Percentiles rank a stretch among this genome's conserved stretches.
These are phyloP conservation scores for Backusella liffmaniae DNA, from an alignment of 192 early-diverging fungal genomes.

Conservation along the genomic window DNA sequence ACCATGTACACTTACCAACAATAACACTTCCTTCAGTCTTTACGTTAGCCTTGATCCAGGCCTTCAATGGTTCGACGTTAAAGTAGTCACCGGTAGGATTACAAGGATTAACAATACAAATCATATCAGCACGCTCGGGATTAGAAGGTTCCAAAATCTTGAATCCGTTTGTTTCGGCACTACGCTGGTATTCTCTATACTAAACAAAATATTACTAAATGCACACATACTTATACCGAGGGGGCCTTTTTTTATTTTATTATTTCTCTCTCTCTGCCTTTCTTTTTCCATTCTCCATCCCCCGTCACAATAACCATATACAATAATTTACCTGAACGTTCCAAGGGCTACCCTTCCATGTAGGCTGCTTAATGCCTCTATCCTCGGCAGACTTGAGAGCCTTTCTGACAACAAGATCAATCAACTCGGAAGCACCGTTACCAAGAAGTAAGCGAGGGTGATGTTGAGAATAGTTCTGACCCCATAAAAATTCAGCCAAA, in stretches of 20 bases:
- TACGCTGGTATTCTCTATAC: conserved; percentile 91
- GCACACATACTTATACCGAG: neutral
- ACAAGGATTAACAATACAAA: conserved; percentile 90
- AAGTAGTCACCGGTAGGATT: conserved; percentile 91
- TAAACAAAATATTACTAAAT: conserved; percentile 22
- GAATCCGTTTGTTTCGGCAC: conserved; percentile 73
- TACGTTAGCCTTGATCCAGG: conserved; percentile 75
- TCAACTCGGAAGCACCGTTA: conserved; percentile 89
- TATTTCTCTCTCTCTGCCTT: neutral
- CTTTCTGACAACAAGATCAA: conserved; percentile 83
- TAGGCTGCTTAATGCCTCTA: conserved; percentile 47
- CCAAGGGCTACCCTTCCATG: conserved; percentile 88
- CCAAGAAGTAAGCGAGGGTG: conserved; percentile 73
- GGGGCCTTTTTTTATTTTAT: neutral
- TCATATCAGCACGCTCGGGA: conserved; percentile 61
- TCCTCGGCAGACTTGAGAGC: conserved; percentile 35
- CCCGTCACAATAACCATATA: neutral
- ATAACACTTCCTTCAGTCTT: conserved; percentile 77
- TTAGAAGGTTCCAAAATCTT: conserved; percentile 60
- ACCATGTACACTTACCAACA: conserved; percentile 55
- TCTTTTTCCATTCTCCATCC: neutral
- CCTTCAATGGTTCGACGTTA: conserved; percentile 67
- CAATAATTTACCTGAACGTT: conserved; percentile 53
- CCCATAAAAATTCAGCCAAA: conserved; percentile 80
- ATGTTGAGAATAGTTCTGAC: conserved; percentile 52